Percentiles rank a stretch among this genome's conserved stretches.
phyloP scores from a whole-genome alignment of 139 green algal genomes.

The Mychonastes homosphaera region DNA sequence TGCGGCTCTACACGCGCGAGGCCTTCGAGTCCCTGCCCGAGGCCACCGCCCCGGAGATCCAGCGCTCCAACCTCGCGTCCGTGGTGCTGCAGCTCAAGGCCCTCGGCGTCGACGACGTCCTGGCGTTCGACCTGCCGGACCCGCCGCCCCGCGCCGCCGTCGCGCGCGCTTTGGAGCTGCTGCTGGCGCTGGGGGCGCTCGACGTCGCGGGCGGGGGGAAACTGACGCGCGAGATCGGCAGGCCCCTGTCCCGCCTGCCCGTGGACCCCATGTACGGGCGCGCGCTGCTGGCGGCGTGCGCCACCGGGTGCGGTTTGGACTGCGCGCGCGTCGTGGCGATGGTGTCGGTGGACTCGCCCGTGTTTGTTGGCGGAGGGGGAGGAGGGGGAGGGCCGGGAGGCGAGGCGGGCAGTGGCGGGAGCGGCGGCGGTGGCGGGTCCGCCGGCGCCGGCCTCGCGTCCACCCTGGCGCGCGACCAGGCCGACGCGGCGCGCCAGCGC shows the following conservation, averaged over 20 bases:
- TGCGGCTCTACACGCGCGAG: slow-evolving; percentile 82
- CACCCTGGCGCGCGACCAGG: slow-evolving; percentile 56
- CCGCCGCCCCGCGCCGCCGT: slow-evolving; percentile 40
- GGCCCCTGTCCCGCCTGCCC: slow-evolving; percentile 56
- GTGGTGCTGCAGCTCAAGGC: slow-evolving; percentile 75
- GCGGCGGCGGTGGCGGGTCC: no score
- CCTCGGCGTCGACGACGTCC: slow-evolving; percentile 57
- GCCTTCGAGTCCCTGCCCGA: slow-evolving; percentile 46
- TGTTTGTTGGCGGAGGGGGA: neutral
- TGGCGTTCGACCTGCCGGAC: slow-evolving; percentile 68
- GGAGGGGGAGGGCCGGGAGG: no score
- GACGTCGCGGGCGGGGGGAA: slow-evolving; percentile 41
- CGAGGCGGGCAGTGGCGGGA: neutral
- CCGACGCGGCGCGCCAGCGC: slow-evolving; percentile 37
- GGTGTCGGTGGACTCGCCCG: slow-evolving; percentile 44
- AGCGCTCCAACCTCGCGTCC: slow-evolving; percentile 55
- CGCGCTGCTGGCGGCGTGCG: slow-evolving; percentile 47
- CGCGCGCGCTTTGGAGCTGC: slow-evolving; percentile 55
- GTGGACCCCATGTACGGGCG: slow-evolving; percentile 69
- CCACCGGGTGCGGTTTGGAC: slow-evolving; percentile 58
- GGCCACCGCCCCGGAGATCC: slow-evolving; percentile 76
- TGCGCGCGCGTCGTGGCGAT: slow-evolving; percentile 66
- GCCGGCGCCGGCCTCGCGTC: no score
- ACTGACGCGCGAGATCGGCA: slow-evolving; percentile 40
- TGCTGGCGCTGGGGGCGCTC: slow-evolving; percentile 68